Evolutionary conservation across 768 basidiomycete genomes (phyloP).

Genomic region (Russula virescens): DNA sequence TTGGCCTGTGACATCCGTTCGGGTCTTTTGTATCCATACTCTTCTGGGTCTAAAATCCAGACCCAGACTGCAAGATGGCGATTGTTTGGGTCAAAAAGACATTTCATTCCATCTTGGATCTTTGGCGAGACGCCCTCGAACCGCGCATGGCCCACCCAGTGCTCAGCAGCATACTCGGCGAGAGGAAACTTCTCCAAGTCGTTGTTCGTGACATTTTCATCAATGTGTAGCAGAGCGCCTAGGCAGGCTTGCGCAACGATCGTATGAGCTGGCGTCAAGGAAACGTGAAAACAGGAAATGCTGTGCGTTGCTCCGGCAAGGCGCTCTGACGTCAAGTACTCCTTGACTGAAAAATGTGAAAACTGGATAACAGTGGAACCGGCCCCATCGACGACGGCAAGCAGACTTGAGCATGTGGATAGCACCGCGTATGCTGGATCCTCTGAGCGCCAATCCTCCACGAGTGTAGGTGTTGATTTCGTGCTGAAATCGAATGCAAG

Average conservation of each 20-base stretch:
- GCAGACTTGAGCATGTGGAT: background rate
- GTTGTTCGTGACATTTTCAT: background rate
- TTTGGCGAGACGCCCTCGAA: background rate
- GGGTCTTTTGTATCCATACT: too few species aligned
- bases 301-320: background rate
- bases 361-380: background rate
- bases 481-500: background rate
- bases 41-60: background rate
- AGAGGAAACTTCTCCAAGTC: background rate
- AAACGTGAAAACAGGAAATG: background rate
- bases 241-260: background rate
- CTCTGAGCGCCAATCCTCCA: background rate
- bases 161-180: background rate
- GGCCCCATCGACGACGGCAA: background rate
- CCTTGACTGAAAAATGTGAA: background rate
- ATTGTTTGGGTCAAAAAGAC: background rate
- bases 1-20: background rate
- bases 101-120: background rate
- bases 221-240: background rate
- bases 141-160: background rate
- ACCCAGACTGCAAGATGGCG: background rate
- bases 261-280: background rate
- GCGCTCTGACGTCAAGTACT: background rate
- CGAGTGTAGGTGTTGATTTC: background rate
- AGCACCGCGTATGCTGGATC: background rate